These are phyloP conservation scores for Fusarium torreyae DNA, from an alignment of 2,329 filamentous ascomycete genomes.

Conservation along the genomic window DNA sequence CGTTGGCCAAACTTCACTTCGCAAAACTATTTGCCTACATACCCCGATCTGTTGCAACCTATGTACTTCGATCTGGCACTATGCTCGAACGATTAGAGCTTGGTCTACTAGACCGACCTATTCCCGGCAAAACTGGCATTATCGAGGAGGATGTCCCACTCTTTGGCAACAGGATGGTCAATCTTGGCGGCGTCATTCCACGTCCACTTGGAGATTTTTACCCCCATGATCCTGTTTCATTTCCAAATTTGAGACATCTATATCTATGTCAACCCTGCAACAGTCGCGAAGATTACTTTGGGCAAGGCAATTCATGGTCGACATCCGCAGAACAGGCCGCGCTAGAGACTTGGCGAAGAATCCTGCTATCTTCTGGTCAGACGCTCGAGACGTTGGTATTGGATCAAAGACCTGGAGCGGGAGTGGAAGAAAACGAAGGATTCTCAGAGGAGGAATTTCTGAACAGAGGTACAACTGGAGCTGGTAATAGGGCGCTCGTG, in stretches of 20 bases:
- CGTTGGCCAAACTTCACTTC: conserved; percentile 11
- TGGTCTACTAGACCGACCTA: conserved; percentile 28
- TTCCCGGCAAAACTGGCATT: neutral
- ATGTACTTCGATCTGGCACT: conserved; percentile 8
- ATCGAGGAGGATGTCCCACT: neutral
- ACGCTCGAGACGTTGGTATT: conserved; percentile 29
- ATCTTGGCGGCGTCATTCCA: conserved; percentile 5
- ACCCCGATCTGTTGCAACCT: conserved; percentile 6
- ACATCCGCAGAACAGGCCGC: neutral
- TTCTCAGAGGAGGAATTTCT: conserved; percentile 28
- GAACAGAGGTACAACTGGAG: neutral
- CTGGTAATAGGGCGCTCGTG: neutral
- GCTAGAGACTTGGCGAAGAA: conserved; percentile 1
- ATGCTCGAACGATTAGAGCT: conserved; percentile 33
- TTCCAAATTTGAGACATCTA: conserved; percentile 10
- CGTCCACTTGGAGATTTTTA: conserved; percentile 21
- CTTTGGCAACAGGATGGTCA: neutral
- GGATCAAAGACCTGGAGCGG: conserved; percentile 31
- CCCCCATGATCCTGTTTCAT: accelerated
- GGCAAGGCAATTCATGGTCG: conserved; percentile 31
- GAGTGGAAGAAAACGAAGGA: conserved; percentile 18
- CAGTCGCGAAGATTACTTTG: conserved; percentile 15
- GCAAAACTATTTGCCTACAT: conserved; percentile 35
- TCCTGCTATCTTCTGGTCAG: conserved; percentile 5
- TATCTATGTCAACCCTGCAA: conserved; percentile 16